Conservation (phyloP, 805 yeast species). For the Starmerella kuoi region DNA sequence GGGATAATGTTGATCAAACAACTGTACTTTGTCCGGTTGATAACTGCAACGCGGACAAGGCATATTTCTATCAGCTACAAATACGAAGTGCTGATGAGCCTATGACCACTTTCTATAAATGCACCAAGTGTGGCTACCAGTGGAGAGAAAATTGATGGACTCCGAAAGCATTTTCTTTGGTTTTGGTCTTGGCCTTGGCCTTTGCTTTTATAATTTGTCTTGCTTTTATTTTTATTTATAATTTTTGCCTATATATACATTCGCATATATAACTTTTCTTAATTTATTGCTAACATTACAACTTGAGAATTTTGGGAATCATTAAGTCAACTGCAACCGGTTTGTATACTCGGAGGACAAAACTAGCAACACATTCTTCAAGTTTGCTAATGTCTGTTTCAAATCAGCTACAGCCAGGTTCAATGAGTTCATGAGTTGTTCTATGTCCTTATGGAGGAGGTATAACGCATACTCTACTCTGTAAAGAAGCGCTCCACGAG, state of each 20-base stretch:
- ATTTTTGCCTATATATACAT: no score
- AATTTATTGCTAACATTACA: no score
- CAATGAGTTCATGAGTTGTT: slow-evolving; percentile 32
- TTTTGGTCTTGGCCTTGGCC: no score
- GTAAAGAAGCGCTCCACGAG: slow-evolving; percentile 34
- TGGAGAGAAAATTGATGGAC: slow-evolving; percentile 92
- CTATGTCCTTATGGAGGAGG: slow-evolving; percentile 37
- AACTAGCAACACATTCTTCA: slow-evolving; percentile 29
- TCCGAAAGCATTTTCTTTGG: no score
- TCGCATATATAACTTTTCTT: no score
- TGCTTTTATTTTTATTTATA: no score
- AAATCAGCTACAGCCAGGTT: slow-evolving; percentile 28
- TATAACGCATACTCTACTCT: slow-evolving; percentile 41
- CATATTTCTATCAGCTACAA: slow-evolving; percentile 92
- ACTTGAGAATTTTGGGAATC: no score
- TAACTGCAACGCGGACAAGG: slow-evolving; percentile 74
- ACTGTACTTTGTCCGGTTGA: slow-evolving; percentile 84
- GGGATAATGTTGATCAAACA: slow-evolving; percentile 98
- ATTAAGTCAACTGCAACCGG: no score
- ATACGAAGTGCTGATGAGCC: slow-evolving; percentile 98
- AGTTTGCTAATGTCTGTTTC: slow-evolving; percentile 30
- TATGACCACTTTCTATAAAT: slow-evolving; percentile 95
- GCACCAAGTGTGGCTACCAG: slow-evolving; percentile 83
- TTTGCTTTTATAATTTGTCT: no score
- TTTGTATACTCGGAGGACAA: slow-evolving; percentile 12